Evolutionary conservation across 768 basidiomycete species (phyloP).

Genomic region (Rhizopogon rudus): DNA sequence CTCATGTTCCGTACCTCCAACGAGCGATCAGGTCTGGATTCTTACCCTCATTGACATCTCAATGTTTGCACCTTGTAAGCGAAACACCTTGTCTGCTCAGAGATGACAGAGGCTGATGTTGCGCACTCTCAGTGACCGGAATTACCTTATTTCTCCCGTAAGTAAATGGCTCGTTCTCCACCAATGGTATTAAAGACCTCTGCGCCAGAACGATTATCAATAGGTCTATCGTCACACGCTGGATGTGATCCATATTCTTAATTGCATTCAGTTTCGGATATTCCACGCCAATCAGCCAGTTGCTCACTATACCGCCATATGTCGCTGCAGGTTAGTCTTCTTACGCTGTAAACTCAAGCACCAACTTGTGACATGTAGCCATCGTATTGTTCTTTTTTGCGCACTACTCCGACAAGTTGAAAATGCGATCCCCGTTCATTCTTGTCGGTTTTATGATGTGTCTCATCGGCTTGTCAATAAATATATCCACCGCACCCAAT

Average conservation of each 20-base stretch:
- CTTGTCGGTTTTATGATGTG: conserved; percentile 42
- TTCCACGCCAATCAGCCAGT: conserved; percentile 46
- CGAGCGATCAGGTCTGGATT: conserved; percentile 35
- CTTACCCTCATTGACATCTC: conserved; percentile 59
- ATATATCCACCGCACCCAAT: conserved; percentile 45
- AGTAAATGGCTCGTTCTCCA: conserved; percentile 20
- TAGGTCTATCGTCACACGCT: neutral
- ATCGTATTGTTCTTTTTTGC: conserved; percentile 46
- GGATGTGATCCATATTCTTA: conserved; percentile 2
- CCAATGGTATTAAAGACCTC: neutral
- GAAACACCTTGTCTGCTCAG: neutral
- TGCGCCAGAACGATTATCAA: conserved; percentile 7
- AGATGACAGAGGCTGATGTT: neutral
- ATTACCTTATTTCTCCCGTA: conserved; percentile 70
- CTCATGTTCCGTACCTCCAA: neutral
- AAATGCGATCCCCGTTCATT: conserved; percentile 57
- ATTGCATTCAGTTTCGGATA: conserved; percentile 45
- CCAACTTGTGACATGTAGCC: conserved; percentile 28
- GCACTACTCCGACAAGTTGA: conserved; percentile 48
- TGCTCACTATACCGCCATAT: conserved; percentile 64
- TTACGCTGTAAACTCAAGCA: neutral
- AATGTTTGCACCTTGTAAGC: conserved; percentile 53
- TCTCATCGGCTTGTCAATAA: conserved; percentile 54
- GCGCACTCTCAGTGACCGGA: conserved; percentile 46
- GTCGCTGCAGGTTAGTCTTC: conserved; percentile 50